phyloP scores from a whole-genome alignment of 2,329 filamentous ascomycete species.

The Trichoderma atroviride region DNA sequence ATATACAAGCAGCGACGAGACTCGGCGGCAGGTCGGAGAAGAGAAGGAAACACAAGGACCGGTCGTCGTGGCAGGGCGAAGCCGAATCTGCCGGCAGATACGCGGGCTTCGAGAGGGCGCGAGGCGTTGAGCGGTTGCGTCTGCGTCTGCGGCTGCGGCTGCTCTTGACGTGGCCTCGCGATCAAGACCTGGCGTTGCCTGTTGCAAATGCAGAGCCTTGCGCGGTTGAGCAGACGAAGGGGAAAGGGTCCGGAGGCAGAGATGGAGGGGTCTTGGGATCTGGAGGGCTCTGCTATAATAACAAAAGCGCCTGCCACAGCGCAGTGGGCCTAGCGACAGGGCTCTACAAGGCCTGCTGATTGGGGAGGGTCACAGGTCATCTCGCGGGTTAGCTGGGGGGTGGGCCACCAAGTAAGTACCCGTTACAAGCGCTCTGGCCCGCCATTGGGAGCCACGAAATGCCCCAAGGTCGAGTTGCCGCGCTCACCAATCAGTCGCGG shows the following conservation, averaged over 20 bases:
- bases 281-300: conserved; percentile 25
- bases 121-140: conserved; percentile 9
- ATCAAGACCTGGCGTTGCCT: conserved; percentile 14
- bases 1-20: background rate
- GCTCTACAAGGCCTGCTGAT: conserved; percentile 25
- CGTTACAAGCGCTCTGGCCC: conserved; percentile 11
- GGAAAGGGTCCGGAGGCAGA: conserved; percentile 27
- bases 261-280: conserved; percentile 28
- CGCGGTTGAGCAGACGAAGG: conserved; percentile 26
- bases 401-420: conserved; percentile 25
- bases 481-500: conserved; percentile 25
- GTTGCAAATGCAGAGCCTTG: conserved; percentile 22
- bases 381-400: conserved; percentile 14
- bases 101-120: background rate
- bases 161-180: background rate
- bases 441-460: background rate
- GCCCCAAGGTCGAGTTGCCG: conserved; percentile 20
- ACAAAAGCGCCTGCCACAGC: conserved; percentile 24
- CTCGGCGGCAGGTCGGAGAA: conserved; percentile 1
- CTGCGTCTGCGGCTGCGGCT: background rate
- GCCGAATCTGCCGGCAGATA: conserved; percentile 24
- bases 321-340: conserved; percentile 21
- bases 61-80: conserved; percentile 11
- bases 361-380: conserved; percentile 27
- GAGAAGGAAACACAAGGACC: conserved; percentile 6